Base-by-base conservation (phyloP, 495 filamentous ascomycete genomes). In the Entonaema liquescens region DNA sequence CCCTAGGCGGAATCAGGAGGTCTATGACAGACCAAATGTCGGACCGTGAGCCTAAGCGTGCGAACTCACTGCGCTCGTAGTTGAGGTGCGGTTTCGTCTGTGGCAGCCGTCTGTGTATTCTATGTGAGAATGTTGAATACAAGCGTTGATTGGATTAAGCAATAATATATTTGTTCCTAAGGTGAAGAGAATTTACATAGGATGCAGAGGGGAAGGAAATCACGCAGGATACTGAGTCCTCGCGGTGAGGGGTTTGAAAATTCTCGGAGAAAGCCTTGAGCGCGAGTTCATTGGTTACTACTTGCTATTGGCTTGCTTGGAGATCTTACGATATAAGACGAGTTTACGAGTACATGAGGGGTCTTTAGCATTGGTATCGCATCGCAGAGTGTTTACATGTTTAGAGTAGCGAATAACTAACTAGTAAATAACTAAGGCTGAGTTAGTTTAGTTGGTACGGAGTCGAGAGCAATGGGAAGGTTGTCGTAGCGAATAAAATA, bases 21-120 rank as follows among this genome's bases (percentile, higher is more conserved):
- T 52, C 59, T n/a, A 56, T 67, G 69, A 60, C 64, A 36, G 69
- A 64, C 8, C 42, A 38, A 58, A 36, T 42, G 25, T 15, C 64
- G 1, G 59, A 60, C 31, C 47, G 29, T 7, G 49, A 38, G 12
- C 6, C 21, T 1, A 62, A 25, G 21, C 35, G 17, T 7, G 52
- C 6, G 1, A 40, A 50, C 33, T 25, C 15, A 2, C 28, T 40
- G 52, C 28, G 13, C 3, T 57, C 36, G 42, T 62, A 68, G 38
- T 19, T 4, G 23, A 5, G 7, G 23, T 21, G 42, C 7, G 11
- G 15, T 3, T 3, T 23, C 19, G 19, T 21, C 19, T 13, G 9
- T 9, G 8, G 8, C 17, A 12, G 42, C 19, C 11, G 17, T 47
- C 17, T 1, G 8, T 47, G 9, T 21, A 23, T 47, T 5, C 21